Evolutionary conservation across 2,329 filamentous ascomycete species (phyloP).

Genomic region (Fusarium sp.): DNA sequence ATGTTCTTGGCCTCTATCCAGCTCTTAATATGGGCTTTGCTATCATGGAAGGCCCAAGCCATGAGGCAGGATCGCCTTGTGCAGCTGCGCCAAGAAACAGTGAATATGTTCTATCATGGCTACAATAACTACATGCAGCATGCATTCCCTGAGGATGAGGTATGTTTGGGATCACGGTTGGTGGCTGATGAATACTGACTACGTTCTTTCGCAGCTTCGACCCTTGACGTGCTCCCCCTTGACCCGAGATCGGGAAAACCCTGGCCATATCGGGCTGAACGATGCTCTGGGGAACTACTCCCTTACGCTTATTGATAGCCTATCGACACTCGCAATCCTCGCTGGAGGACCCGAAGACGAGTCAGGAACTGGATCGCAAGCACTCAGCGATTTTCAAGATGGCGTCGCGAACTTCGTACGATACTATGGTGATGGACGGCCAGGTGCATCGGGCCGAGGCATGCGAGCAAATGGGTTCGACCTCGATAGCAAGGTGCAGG

Average conservation of each 20-base stretch:
- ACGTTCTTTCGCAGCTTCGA: constrained; percentile 69
- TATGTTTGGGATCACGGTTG: constrained; percentile 45
- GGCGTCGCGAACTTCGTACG: constrained; percentile 81
- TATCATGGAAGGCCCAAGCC: constrained; percentile 60
- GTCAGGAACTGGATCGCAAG: constrained; percentile 57
- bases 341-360: constrained; percentile 74
- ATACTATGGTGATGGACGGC: constrained; percentile 87
- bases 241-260: constrained; percentile 84
- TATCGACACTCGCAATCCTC: constrained; percentile 93
- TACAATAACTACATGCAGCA: constrained; percentile 94
- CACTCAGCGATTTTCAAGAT: constrained; percentile 81
- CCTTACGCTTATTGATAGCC: constrained; percentile 91
- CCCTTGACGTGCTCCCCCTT: constrained; percentile 87
- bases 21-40: constrained; percentile 48
- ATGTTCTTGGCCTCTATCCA: constrained; percentile 48
- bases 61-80: constrained; percentile 70
- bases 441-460: constrained; percentile 76
- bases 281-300: constrained; percentile 98
- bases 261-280: constrained; percentile 86
- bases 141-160: constrained; percentile 96
- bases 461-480: constrained; percentile 85
- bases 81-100: constrained; percentile 69
- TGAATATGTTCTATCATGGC: constrained; percentile 95
- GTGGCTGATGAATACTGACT: constrained; percentile 35
- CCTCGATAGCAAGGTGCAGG: constrained; percentile 96